Base-by-base conservation (phyloP, 257 asterid genomes). In the Jacaranda copaia region DNA sequence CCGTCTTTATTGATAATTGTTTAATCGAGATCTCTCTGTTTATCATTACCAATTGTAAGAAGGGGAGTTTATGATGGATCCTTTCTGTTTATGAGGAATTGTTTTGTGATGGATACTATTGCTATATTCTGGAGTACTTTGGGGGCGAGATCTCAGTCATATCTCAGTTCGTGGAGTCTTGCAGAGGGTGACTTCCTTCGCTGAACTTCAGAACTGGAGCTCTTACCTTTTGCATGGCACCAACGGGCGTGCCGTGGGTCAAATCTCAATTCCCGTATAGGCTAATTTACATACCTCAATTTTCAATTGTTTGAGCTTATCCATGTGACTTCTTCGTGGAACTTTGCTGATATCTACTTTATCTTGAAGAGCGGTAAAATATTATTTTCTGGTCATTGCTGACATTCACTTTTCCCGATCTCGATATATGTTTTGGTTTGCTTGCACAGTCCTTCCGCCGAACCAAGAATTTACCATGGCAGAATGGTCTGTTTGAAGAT, bases 401-500 rank as follows among this genome's bases (percentile, higher is more conserved):
- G 92, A 85, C 88, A 77, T 78, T 83, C 84, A 62, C 87, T 83
- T 91, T 86, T 70, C 77, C 79, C 87, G 66, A 81, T 85, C 89
- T 88, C 85, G 85, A 84, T 86, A 48, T 84, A 68, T 89, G 84
- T 88, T 49, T 82, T 80, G 89, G 97, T 86, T 83, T 93, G 87
- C 88, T 85, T 91, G 88, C 87, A 84, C 98, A 95, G 99, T 72
- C 99, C 64, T 68, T 91, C 86, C 96, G 92, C 85, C 89, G 96
- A 87, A 68, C 87, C 89, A 90, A 87, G 90, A 88, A 81, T 85
- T 73, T 89, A 68, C 96, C 95, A 12, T 90, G 97, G 99, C 96
- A 90, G 88, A 91, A 81, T 88, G 94, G 91, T 85, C 77, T 95
- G 78, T 81, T 89, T 83, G 98, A 90, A 82, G 98, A 91, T 64